Evolutionary conservation across 2,329 filamentous ascomycete species (phyloP), one percentile per base, ranked within the genome.

Genomic region (Exophiala viscosa): DNA sequence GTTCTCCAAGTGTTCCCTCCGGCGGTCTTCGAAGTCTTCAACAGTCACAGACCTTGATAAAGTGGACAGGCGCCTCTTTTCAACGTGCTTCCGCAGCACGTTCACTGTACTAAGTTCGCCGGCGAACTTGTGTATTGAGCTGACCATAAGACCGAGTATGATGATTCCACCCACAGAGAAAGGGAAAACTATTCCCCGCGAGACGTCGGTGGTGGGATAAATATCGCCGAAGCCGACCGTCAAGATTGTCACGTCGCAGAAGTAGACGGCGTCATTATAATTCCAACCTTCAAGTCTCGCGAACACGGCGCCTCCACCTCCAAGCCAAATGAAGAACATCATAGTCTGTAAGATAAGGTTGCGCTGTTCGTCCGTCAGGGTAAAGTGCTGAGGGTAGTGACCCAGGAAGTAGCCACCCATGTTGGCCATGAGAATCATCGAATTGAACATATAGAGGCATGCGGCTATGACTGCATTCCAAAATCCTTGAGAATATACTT

Each of bases 261-360:
- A 91, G 66, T 90, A 91, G 1, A 91, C 74, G 2, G 83, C 82
- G 62, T 96, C 88, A 1, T 88, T 81, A 64, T 86, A 96, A 15
- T 76, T 73, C 60, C 60, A 59, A 28, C 71, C 78, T 56, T 95
- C 86, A 2, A 93, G 78, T 1, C 74, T 74, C 5, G 83, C 82
- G 65, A 93, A 96, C 0, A 95, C 72, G 0, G 85, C 80, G 0
- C 86, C 89, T 1, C 91, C 91, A 2, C 90, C 70, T 0, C 88
- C 83, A 0, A 96, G 74, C 75, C 93, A 96, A 43, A 88, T 71
- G 46, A 95, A 84, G 65, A 95, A 88, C 50, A 87, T 74, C 69
- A 95, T 95, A 1, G 90, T 95, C 69, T 96, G 91, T 23, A 96
- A 72, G 76, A 96, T 96, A 17, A 96, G 74, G 0, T 89, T 96